phyloP scores from a whole-genome alignment of 495 filamentous ascomycete species.

The Neurospora discreta region DNA sequence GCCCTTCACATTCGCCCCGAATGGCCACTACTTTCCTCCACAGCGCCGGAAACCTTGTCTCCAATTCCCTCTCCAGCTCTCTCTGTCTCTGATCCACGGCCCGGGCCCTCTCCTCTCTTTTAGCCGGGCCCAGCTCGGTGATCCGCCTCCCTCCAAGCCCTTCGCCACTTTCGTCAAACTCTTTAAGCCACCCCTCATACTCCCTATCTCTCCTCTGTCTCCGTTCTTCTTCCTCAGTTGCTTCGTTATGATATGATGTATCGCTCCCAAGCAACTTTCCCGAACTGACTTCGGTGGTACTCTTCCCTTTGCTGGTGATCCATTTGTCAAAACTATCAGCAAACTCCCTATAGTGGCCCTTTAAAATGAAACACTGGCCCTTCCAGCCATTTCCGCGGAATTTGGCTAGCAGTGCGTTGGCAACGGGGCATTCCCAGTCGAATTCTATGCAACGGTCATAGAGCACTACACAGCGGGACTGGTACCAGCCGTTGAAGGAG shows the following conservation, averaged over 20 bases:
- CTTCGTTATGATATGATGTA: neutral
- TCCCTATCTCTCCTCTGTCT: constrained; percentile 9
- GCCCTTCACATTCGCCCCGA: constrained; percentile 9
- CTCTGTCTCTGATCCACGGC: constrained; percentile 29
- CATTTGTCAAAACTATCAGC: constrained; percentile 34
- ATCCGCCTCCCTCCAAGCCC: constrained; percentile 10
- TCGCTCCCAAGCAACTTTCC: neutral
- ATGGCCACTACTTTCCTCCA: constrained; percentile 25
- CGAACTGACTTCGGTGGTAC: neutral
- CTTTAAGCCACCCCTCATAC: constrained; percentile 28
- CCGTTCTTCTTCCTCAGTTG: constrained; percentile 16
- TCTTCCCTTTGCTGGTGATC: constrained; percentile 19
- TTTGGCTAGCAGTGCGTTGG: constrained; percentile 28
- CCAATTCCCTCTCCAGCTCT: constrained; percentile 30
- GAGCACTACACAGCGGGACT: constrained; percentile 35
- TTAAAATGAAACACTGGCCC: constrained; percentile 36
- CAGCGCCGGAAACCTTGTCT: constrained; percentile 22
- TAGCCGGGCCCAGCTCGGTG: constrained; percentile 24
- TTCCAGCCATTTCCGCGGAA: constrained; percentile 30
- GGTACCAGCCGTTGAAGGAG: constrained; percentile 33
- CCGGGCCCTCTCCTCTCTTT: constrained; percentile 25
- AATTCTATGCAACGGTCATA: constrained; percentile 36
- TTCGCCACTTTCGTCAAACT: constrained; percentile 25
- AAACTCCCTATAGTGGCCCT: constrained; percentile 39
- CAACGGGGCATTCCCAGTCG: constrained; percentile 35